Evolutionary conservation across 495 filamentous ascomycete species (phyloP).

Genomic region (Darksidea phi): DNA sequence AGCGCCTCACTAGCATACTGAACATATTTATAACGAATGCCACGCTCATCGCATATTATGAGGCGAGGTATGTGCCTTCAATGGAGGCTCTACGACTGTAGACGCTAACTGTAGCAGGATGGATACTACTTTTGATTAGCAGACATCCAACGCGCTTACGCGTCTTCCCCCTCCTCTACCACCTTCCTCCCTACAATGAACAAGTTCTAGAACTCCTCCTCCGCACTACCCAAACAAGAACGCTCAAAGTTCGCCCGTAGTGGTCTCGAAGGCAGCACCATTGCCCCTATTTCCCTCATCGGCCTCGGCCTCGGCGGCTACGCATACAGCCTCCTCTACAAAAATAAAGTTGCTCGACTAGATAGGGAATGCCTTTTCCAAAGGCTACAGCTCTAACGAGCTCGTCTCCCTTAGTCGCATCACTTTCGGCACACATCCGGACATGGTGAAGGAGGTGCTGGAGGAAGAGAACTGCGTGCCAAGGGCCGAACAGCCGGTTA

Average conservation of each 20-base stretch:
- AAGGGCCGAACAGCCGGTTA: slow-evolving; percentile 21
- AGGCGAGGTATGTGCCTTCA: slow-evolving; percentile 2
- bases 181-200: not conserved
- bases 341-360: slow-evolving; percentile 17
- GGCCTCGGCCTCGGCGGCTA: slow-evolving; percentile 23
- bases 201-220: not conserved
- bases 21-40: not conserved
- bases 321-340: slow-evolving; percentile 24
- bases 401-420: slow-evolving; percentile 19
- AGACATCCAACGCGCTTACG: slow-evolving; percentile 1
- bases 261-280: slow-evolving; percentile 20
- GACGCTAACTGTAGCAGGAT: slow-evolving; percentile 6
- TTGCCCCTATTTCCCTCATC: slow-evolving; percentile 21
- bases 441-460: not conserved
- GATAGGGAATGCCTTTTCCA: slow-evolving; percentile 21
- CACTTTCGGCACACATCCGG: slow-evolving; percentile 9
- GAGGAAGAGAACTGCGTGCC: slow-evolving; percentile 21
- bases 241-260: slow-evolving; percentile 6
- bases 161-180: not conserved
- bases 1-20: too few species aligned
- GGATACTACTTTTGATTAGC: slow-evolving; percentile 8
- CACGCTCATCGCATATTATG: slow-evolving; percentile 1
- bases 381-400: slow-evolving; percentile 21
- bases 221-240: not conserved
- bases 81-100: not conserved